Evolutionary conservation across 2,329 filamentous ascomycete genomes (phyloP), one percentile per base, ranked within the genome.

Genomic region (Botrytis sinoallii): DNA sequence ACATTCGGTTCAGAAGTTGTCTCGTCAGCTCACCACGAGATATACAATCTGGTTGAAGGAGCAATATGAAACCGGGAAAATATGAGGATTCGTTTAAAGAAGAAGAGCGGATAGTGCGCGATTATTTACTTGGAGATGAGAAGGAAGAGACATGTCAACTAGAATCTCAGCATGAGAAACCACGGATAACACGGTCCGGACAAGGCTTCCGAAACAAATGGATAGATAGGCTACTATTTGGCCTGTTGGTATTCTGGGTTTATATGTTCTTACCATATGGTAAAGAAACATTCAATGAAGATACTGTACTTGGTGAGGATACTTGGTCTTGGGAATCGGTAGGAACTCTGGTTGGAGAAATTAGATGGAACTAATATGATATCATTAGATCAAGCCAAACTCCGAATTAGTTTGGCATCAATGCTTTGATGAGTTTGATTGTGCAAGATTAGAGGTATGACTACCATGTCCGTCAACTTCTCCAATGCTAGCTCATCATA

Each of bases 361-460:
- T 67, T 40, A 52, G 29, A n/a, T 32, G 25, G 64, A 52, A 52
- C 44, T 67, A 12, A 67, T 25, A 20, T 4, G 3, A 38, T 22
- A 48, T 32, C 20, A 44, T 12, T 67, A 67, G 44, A 67, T 52
- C 22, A 52, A 67, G 14, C 29, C 64, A 40, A 12, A 22, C 3
- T 16, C 22, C 0, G 64, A 67, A 52, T 7, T 52, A 7, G 14
- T 52, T 16, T 67, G 64, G 64, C 32, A 67, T 52, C 32, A n/a
- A n/a, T 67, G 44, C 44, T 52, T 67, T n/a, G 22, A 52, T 20
- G 44, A 67, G 4, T 52, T 67, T 67, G 64, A 67, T 1, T 67
- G 64, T 67, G 44, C 64, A 67, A 67, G 64, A 52, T 67, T 67
- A 18, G 44, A 38, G 44, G 64, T 35, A 67, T 38, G 22, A 38